Evolutionary conservation across 306 rosid genomes (phyloP), one percentile per base, ranked within the genome.

Genomic region (Lathyrus aphaca): DNA sequence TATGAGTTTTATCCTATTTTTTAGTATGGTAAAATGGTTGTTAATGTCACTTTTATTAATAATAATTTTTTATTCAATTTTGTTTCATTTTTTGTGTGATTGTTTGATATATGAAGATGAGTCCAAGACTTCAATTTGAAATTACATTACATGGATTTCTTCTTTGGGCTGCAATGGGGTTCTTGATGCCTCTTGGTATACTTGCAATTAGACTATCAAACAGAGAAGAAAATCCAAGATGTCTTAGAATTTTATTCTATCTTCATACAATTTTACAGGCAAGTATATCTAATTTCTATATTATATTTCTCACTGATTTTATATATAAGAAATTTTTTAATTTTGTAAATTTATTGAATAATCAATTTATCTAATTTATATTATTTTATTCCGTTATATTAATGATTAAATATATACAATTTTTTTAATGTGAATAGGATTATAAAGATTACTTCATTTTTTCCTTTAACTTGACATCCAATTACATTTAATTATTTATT

Each of bases 101-200:
- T 14, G 4, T 65, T 50, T 59, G 14, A 9, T 29, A 4, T 8
- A 32, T 58, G 78, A 78, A 89, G 92, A 80, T 80, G 83, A 86
- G 48, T 79, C 75, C 80, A 21, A 88, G 82, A 39, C 82, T 92
- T 61, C 42, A 51, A 71, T 76, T 77, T 44, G 84, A 92, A 66
- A 81, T 92, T 56, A 82, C 80, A 65, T 73, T 86, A 14, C 98
- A 92, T 70, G 98, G 98, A 3, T 92, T 92, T 85, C 88, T 92
- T 18, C 75, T 90, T 2, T 90, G 96, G 98, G 85, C 88, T 75
- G 88, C 98, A 77, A 83, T 92, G 96, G 98, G 98, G 68, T 85
- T 92, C 84, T 81, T 92, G 81, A 88, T 88, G 96, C 98, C 98
- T 17, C 21, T 85, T 63, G 98, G 96, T 58, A 80, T 92, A 78